Evolutionary conservation across 106 monocot genomes (phyloP).

Genomic region (Allium fistulosum): DNA sequence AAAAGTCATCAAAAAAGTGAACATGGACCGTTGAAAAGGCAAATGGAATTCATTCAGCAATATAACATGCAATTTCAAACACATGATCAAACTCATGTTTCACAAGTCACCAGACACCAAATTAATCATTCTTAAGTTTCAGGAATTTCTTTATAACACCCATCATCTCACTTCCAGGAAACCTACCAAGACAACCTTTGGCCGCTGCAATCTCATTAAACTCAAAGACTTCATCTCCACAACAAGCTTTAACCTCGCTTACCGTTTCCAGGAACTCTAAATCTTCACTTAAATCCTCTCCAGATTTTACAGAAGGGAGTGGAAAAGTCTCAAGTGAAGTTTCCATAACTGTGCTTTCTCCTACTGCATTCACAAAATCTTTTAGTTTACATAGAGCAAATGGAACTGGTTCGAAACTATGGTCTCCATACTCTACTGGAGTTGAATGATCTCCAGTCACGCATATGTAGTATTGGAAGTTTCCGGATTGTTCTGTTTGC

Average conservation of each 20-base stretch:
- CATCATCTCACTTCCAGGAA: conserved; percentile 99
- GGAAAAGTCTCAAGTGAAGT: conserved; percentile 57
- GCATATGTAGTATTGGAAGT: conserved; percentile 63
- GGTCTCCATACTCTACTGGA: conserved; percentile 93
- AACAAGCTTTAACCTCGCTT: conserved; percentile 15
- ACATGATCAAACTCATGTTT: too few relatives aligned
- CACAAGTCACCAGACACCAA: neutral
- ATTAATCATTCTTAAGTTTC: conserved; percentile 81
- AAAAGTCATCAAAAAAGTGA: too few relatives aligned
- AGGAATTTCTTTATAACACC: conserved; percentile 83
- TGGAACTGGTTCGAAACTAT: conserved; percentile 94
- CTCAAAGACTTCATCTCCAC: conserved; percentile 59
- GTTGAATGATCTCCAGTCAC: conserved; percentile 96
- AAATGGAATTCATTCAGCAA: too few relatives aligned
- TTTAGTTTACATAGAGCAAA: conserved; percentile 57
- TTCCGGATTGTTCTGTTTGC: conserved; percentile 58
- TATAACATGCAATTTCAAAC: too few relatives aligned
- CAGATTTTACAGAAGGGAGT: conserved; percentile 60
- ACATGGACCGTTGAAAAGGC: too few relatives aligned
- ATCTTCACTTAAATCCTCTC: conserved; percentile 42
- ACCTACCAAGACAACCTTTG: conserved; percentile 82
- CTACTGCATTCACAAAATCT: conserved; percentile 54
- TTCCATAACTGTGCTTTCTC: conserved; percentile 37
- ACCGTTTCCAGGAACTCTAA: neutral
- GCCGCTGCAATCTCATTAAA: conserved; percentile 79